These are phyloP conservation scores for Fusarium scirpi DNA, from an alignment of 2,329 filamentous ascomycete genomes.

Conservation along the genomic window DNA sequence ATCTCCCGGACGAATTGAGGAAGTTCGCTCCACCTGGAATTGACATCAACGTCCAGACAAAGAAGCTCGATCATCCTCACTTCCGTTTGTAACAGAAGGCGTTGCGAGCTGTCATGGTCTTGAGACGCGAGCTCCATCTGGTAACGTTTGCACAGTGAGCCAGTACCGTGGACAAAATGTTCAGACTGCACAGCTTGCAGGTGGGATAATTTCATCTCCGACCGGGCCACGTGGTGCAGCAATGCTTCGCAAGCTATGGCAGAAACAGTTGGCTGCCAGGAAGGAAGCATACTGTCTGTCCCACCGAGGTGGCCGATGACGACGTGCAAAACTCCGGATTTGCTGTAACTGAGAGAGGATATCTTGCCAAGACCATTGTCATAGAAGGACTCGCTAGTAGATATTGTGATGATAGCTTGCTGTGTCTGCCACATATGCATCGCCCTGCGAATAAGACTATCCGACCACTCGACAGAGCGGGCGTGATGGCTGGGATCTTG, in stretches of 20 bases:
- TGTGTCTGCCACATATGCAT: neutral
- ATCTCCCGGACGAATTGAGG: neutral
- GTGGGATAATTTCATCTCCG: neutral
- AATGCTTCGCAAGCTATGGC: neutral
- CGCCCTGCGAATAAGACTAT: neutral
- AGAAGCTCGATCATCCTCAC: neutral
- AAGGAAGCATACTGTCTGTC: neutral
- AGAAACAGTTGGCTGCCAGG: neutral
- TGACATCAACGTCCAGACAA: neutral
- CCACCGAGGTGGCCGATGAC: neutral
- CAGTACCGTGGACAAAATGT: neutral
- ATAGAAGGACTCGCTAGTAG: slow-evolving; percentile 1
- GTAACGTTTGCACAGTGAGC: neutral
- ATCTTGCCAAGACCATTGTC: neutral
- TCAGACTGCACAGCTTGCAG: slow-evolving; percentile 3
- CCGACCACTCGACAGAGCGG: neutral
- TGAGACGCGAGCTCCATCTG: slow-evolving; percentile 1
- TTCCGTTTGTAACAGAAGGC: neutral
- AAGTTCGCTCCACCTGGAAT: neutral
- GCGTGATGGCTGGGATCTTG: neutral
- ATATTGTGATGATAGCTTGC: neutral
- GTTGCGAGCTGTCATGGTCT: neutral
- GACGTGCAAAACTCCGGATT: neutral
- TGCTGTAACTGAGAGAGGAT: neutral
- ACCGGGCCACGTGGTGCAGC: neutral